Evolutionary conservation across 192 early-diverging fungal species (phyloP).

Genomic region (Rhizophagus prolifer): DNA sequence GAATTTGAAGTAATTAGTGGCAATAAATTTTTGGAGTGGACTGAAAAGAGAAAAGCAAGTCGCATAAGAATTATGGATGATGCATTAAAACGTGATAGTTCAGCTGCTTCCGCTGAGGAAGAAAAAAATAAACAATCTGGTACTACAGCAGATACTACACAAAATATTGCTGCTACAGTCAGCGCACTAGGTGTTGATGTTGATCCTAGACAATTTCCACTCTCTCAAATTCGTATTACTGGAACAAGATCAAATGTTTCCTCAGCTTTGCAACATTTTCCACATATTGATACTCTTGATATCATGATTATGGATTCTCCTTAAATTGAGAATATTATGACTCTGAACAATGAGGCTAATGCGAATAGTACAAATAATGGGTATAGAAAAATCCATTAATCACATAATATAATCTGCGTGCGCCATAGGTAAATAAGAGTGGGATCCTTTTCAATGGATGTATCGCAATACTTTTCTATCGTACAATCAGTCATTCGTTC

Average conservation of each 20-base stretch:
- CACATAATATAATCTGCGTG: too few species aligned
- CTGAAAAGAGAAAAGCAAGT: not conserved
- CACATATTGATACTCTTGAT: constrained; percentile 16
- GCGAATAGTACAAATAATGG: too few species aligned
- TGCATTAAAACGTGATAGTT: not conserved
- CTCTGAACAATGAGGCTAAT: too few species aligned
- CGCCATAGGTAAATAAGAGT: too few species aligned
- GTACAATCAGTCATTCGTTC: too few species aligned
- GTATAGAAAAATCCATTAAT: too few species aligned
- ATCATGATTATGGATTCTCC: constrained; percentile 25
- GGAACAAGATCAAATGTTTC: constrained; percentile 22
- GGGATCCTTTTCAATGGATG: too few species aligned
- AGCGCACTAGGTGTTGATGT: constrained; percentile 14
- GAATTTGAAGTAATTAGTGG: constrained; percentile 20
- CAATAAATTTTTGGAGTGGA: not conserved
- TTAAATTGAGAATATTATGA: not conserved
- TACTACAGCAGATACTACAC: constrained; percentile 11
- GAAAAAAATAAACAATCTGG: constrained; percentile 14
- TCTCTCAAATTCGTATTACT: constrained; percentile 7
- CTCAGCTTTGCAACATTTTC: constrained; percentile 15
- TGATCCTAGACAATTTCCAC: constrained; percentile 11
- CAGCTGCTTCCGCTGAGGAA: constrained; percentile 12
- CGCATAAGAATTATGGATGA: constrained; percentile 18
- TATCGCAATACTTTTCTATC: too few species aligned
- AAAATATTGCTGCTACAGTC: not conserved